Base-by-base conservation (phyloP, 2,329 filamentous ascomycete genomes). In the Cladosporium austrohemisphaericum region DNA sequence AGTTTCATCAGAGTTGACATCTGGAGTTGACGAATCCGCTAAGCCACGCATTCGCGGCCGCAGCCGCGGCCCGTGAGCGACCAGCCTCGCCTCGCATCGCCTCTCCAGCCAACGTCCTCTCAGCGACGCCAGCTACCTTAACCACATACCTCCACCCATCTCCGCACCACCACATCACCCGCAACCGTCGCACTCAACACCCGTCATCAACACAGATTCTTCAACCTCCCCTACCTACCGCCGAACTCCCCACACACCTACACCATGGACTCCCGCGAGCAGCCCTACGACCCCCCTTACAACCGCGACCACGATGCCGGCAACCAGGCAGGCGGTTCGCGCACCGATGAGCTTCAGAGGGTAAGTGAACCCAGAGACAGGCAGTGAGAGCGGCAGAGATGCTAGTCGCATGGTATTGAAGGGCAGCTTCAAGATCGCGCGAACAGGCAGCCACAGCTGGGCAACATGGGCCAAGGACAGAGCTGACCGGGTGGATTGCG, bases 301-400 rank as follows among this genome's bases (percentile, higher is more conserved):
- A 33, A 26, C 20, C 33, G 41, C 19, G 31, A 46, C 19, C 26
- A 43, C 25, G 23, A 43, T 11, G 23, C 22, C 32, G 19, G 10
- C 45, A 25, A 26, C 14, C 25, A 48, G 33, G 28, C 46, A 20
- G 23, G 46, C 16, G 22, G 20, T 5, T 37, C 44, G 33, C 46
- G 26, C 20, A 18, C 36, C 28, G 26, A 41, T 26, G 37, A 49
- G 28, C 28, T 49, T 9, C 22, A 33, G 20, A 36, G 32, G 29
- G 47, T 49, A 32, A 41, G 47, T 41, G 29, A 7, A 28, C 37
- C 47, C 23, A 16, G n/a, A n/a, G n/a, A n/a, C n/a, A n/a, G n/a
- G n/a, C n/a, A n/a, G n/a, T n/a, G n/a, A n/a, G n/a, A n/a, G n/a
- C n/a, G n/a, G n/a, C n/a, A n/a, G n/a, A n/a, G n/a, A n/a, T n/a